Evolutionary conservation across 768 basidiomycete species (phyloP), one percentile per base, ranked within the genome.

Genomic region (Pleurotus ostreatus): DNA sequence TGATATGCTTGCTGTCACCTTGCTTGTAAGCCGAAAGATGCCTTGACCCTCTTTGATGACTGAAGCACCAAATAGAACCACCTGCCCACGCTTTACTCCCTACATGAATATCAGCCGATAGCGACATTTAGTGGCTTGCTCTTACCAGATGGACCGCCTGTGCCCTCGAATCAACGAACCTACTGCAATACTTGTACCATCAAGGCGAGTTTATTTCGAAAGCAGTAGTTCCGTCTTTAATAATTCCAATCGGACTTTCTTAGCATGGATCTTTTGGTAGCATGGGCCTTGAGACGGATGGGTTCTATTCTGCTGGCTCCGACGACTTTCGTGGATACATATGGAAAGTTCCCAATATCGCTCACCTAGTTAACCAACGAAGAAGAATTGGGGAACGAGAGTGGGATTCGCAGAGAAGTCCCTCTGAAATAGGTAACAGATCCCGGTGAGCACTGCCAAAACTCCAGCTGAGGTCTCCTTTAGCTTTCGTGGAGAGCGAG

Each of bases 281-380:
- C 2, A 77, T 78, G 1, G 79, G 78, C 3, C 62, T 78, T 25
- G 73, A 78, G 46, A 69, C 62, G 20, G 87, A 88, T 55, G 67
- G 75, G 26, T 81, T 86, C 62, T 93, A 86, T 63, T 78, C 78
- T 37, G 80, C 81, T n/a, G 92, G 92, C 13, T 92, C 89, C 9
- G 92, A 94, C 65, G 89, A 93, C 67, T 93, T 92, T 65, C 76
- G 84, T 38, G 82, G 78, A 16, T 93, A 93, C 60, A 66, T 91
- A 20, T 94, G 92, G 92, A 82, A 79, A 60, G 73, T 94, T 37
- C 91, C 92, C 3, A 63, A 77, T 11, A 59, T 78, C 2, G 56
- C 61, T 8, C 69, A 71, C 13, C 73, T 90, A 45, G 57, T 64
- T 1, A 74, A 76, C 22, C 68, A 69, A 58, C 75, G 89, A 43